Evolutionary conservation across 2,329 filamentous ascomycete genomes (phyloP).

Genomic region (Madurella fahalii): DNA sequence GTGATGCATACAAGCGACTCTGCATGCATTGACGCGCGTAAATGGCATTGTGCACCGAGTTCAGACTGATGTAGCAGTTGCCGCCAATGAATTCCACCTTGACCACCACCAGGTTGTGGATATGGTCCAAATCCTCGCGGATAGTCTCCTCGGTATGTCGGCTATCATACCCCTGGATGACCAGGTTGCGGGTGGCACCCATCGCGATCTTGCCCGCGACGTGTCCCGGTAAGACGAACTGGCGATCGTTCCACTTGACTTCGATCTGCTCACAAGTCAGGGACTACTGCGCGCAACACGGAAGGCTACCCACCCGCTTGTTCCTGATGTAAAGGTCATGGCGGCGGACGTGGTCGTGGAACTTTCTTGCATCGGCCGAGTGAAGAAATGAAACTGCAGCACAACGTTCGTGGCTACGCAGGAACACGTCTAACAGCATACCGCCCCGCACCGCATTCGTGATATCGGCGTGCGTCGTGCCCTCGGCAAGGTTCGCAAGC

Average conservation of each 20-base stretch:
- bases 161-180: conserved; percentile 57
- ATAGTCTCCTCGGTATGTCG: conserved; percentile 61
- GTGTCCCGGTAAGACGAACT: conserved; percentile 62
- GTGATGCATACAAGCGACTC: conserved; percentile 46
- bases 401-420: conserved; percentile 55
- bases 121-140: conserved; percentile 73
- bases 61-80: conserved; percentile 67
- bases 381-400: conserved; percentile 69
- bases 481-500: conserved; percentile 58
- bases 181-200: conserved; percentile 70
- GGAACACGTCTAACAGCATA: conserved; percentile 62
- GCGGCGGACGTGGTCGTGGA: conserved; percentile 59
- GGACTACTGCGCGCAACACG: background rate
- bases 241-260: conserved; percentile 65
- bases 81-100: conserved; percentile 55
- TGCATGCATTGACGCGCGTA: conserved; percentile 78
- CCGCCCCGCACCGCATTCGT: conserved; percentile 64
- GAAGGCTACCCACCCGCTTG: conserved; percentile 54
- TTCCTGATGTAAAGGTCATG: conserved; percentile 65
- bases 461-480: conserved; percentile 62
- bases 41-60: conserved; percentile 71
- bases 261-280: conserved; percentile 49
- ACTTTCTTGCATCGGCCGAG: conserved; percentile 58
- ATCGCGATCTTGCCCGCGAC: conserved; percentile 59
- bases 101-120: conserved; percentile 72